A percentile compares a stretch with the other conserved stretches of the same genome.
Evolutionary conservation across 352 stramenopile species (phyloP).

Genomic region (Hyaloperonospora brassicae): DNA sequence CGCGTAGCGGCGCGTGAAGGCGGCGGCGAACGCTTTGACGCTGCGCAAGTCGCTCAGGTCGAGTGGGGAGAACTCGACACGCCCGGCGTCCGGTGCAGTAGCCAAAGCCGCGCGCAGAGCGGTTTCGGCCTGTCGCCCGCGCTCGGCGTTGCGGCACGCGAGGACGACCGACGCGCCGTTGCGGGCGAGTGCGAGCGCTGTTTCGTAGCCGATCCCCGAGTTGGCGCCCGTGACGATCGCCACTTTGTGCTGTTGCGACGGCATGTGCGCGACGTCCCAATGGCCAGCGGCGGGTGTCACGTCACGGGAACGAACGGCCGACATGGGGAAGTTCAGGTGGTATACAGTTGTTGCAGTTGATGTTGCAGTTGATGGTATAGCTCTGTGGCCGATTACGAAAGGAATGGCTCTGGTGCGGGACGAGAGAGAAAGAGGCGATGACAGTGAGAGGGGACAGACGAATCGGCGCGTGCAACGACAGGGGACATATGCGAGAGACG

Average conservation of each 20-base stretch:
- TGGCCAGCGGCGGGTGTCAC: background rate
- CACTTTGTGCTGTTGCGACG: slow-evolving; percentile 17
- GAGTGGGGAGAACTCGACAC: slow-evolving; percentile 44
- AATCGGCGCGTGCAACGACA: no score
- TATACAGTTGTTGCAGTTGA: no score
- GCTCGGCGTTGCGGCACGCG: slow-evolving; percentile 24
- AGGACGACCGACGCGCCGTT: slow-evolving; percentile 32
- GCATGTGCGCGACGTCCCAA: slow-evolving; percentile 25
- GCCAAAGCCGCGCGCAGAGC: slow-evolving; percentile 15
- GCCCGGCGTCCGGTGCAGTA: slow-evolving; percentile 5
- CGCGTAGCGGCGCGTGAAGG: slow-evolving; percentile 25
- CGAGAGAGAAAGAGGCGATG: no score
- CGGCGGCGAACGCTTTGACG: slow-evolving; percentile 34
- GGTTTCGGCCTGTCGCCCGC: slow-evolving; percentile 17
- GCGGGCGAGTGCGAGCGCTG: slow-evolving; percentile 20
- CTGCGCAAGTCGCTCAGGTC: slow-evolving; percentile 39
- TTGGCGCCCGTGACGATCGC: slow-evolving; percentile 36
- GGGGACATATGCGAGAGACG: no score
- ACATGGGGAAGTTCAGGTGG: no score
- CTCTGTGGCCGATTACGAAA: no score
- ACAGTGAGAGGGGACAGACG: no score
- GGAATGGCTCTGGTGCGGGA: no score
- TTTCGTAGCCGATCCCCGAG: slow-evolving; percentile 35
- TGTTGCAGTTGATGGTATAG: no score
- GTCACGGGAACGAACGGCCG: no score